phyloP scores from a whole-genome alignment of 352 stramenopile genomes.

The Globisporangium radiosum region DNA sequence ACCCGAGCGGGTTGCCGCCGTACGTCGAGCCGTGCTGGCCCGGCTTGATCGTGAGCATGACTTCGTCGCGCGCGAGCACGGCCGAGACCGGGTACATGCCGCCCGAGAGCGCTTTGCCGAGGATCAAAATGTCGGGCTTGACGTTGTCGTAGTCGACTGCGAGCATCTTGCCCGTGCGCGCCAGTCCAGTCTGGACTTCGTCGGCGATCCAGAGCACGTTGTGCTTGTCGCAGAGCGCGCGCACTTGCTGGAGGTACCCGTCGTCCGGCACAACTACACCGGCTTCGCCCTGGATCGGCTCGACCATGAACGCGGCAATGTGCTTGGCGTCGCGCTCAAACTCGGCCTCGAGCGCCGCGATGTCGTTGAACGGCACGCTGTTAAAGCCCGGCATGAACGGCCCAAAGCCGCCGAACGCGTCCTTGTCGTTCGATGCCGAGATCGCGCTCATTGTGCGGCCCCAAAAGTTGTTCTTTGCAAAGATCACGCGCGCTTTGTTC shows the following conservation, averaged over 20 bases:
- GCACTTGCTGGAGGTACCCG: constrained; percentile 91
- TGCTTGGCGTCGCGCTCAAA: constrained; percentile 80
- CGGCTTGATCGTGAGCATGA: constrained; percentile 98
- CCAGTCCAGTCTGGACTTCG: constrained; percentile 97
- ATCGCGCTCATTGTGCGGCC: constrained; percentile 97
- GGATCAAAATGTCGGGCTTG: constrained; percentile 97
- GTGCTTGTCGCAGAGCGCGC: constrained; percentile 94
- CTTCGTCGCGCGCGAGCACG: constrained; percentile 93
- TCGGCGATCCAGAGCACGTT: constrained; percentile 99
- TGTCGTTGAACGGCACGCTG: constrained; percentile 91
- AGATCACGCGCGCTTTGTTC: constrained; percentile 91
- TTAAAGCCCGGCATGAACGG: constrained; percentile 98
- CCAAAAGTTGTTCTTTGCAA: constrained; percentile 99
- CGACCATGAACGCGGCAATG: constrained; percentile 98
- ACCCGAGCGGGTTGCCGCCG: constrained; percentile 95
- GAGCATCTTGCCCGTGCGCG: constrained; percentile 95
- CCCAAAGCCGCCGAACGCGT: constrained; percentile 89
- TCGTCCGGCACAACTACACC: constrained; percentile 97
- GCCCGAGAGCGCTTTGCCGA: constrained; percentile 95
- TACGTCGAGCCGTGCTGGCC: constrained; percentile 97
- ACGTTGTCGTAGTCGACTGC: constrained; percentile 94
- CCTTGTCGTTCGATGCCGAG: constrained; percentile 90
- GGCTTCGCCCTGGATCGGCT: constrained; percentile 99
- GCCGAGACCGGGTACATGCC: constrained; percentile 97
- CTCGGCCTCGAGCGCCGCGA: constrained; percentile 73